Conservation (phyloP, 331 rosid species). For the Cydonia oblonga region DNA sequence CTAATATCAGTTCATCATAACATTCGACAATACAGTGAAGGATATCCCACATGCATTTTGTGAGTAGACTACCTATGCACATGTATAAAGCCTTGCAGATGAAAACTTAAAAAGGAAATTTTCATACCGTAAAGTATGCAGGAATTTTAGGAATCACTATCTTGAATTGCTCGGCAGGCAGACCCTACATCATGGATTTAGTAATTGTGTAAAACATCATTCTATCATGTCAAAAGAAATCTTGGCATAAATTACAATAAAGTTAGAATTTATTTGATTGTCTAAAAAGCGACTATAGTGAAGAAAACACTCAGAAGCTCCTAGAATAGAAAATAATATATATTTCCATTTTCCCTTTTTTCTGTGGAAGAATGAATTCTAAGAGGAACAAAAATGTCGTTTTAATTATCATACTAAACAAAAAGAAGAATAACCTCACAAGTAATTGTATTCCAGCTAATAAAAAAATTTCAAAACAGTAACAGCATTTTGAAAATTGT, state of each 20-base stretch:
- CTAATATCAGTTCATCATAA: neutral
- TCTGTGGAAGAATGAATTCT: neutral
- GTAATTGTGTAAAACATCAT: neutral
- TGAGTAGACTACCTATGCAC: neutral
- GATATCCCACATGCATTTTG: neutral
- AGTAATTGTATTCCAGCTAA: neutral
- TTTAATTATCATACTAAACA: neutral
- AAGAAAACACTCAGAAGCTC: neutral
- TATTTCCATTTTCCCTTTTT: neutral
- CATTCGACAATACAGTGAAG: neutral
- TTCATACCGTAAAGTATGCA: conserved; percentile 83
- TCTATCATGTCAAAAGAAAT: neutral
- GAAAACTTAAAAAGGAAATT: neutral
- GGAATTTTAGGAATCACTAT: conserved; percentile 70
- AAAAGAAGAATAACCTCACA: neutral
- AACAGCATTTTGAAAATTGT: neutral
- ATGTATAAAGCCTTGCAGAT: neutral
- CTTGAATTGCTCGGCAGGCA: conserved; percentile 73
- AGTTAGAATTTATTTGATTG: neutral
- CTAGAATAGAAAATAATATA: neutral
- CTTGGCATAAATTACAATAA: neutral
- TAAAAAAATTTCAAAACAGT: neutral
- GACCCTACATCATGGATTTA: conserved; percentile 43
- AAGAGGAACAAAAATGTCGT: neutral
- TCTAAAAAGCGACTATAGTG: too few relatives aligned